Base-by-base conservation (phyloP, 306 rosid genomes). In the Begonia loranthoides region DNA sequence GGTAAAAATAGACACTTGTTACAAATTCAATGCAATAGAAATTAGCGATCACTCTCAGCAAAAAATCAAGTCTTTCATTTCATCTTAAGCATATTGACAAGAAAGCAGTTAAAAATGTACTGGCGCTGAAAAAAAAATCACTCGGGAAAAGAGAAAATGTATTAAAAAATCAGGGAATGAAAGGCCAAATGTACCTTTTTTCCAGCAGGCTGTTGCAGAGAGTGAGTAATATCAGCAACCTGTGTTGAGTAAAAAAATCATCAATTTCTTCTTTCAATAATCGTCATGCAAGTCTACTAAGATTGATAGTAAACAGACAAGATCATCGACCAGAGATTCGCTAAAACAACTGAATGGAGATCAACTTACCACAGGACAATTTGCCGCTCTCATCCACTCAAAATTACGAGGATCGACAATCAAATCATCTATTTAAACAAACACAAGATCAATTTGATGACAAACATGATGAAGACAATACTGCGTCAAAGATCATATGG, bases 201-300 rank as follows among this genome's bases (percentile, higher is more conserved):
- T 66, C 95, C 95, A 49, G 97, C 97, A 56, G 97, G 95, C 67
- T 90, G 97, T 70, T 90, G 97, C 63, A 90, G 65, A 17, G 94
- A 79, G 62, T 90, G 95, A 6, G 97, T 90, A 41, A 85, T 55
- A 63, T 90, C 97, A 65, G 95, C 94, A 56, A 90, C 95, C 97
- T 85, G 75, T 46, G 56, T 45, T 51, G 49, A 71, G 55, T 43
- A 43, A 1, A 43, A 43, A 10, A 12, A 43, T 0, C 6, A 0
- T 1, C 2, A 43, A 10, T 43, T 13, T 10, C 13, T 10, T 43
- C 12, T 43, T 43, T 13, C 46, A 43, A 13, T 10, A 10, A 12
- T 0, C 0, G 6, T 10, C 46, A 43, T 43, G n/a, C 46, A 43
- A 24, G 34, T 43, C 6, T 10, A 43, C 46, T 0, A 43, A 39